Evolutionary conservation across 805 yeast species (phyloP), one percentile per base, ranked within the genome.

Genomic region (Isabelozyma pseudorhagii): DNA sequence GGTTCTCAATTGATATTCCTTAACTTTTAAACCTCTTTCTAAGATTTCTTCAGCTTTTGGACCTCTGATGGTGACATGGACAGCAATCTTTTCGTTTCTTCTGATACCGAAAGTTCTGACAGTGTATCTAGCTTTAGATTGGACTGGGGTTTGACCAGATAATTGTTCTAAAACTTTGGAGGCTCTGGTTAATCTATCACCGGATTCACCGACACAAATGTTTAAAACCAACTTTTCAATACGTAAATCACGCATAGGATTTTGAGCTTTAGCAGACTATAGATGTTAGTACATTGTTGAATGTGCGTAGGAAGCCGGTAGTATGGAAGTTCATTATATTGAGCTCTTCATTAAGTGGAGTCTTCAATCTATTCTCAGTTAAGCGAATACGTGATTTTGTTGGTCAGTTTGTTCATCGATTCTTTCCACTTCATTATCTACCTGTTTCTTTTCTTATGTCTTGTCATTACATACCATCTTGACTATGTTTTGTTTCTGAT

Each of bases 131-230:
- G 99, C 99, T 87, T 94, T 94, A 69, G 98, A 92, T 80, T 89
- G 97, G 69, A 94, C 99, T 78, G 99, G 99, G 71, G 99, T 94
- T 84, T 94, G 99, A 92, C 99, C 99, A 67, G 98, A 93, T 71
- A 94, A 88, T 84, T 94, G 99, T 84, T 94, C 99, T 75, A 94
- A 85, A 72, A 94, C 99, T 86, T 94, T 94, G 75, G 99, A 94
- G 69, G 99, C 99, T 89, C 99, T 93, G 84, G 99, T 94, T 79
- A 94, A 90, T 87, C 98, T 89, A 81, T 94, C 99, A 85, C 99
- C 99, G 80, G 97, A 92, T 83, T 94, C 99, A 84, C 99, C 99
- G 79, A 94, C 99, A 81, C 96, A 92, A 82, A 94, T 94, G 94
- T 94, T 94, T 80, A 94, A 89, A 80, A 94, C 97, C 80, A 94